A percentile compares a stretch with the other conserved stretches of the same genome.
These are phyloP conservation scores for Cichorium intybus DNA, from an alignment of 140 eudicot species.

Conservation along the genomic window DNA sequence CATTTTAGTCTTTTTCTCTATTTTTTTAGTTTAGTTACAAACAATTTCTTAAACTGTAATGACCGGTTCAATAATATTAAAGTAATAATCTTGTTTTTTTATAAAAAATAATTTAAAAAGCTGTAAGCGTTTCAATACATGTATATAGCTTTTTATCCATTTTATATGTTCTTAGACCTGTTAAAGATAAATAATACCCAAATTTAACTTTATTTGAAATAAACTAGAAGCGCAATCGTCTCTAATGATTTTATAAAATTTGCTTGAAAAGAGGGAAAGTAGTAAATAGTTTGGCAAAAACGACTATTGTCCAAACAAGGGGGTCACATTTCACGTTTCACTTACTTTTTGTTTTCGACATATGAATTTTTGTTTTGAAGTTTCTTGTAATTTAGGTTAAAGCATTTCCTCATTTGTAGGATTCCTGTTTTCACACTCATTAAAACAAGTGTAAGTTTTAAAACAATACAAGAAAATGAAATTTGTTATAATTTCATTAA, in stretches of 20 bases:
- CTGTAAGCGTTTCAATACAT: too few relatives aligned
- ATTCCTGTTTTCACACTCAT: constrained; percentile 12
- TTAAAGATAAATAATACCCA: background rate
- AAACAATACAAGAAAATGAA: background rate
- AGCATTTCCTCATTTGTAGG: background rate
- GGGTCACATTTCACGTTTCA: constrained; percentile 21
- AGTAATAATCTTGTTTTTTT: too few relatives aligned
- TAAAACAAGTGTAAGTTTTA: background rate
- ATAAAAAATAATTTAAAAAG: too few relatives aligned
- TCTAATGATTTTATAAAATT: background rate
- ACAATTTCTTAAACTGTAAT: too few relatives aligned
- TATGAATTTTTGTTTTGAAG: constrained; percentile 12
- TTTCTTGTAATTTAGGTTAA: constrained; percentile 13
- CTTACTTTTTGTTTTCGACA: background rate
- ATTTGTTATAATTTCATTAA: background rate
- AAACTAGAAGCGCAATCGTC: background rate
- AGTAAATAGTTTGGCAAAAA: constrained; percentile 11
- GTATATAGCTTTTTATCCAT: too few relatives aligned
- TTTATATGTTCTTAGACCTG: background rate
- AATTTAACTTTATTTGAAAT: background rate
- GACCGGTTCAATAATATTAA: too few relatives aligned
- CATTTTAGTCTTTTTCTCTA: too few relatives aligned
- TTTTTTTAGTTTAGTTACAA: too few relatives aligned
- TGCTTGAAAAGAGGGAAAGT: constrained; percentile 12
- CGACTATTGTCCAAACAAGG: constrained; percentile 25